A percentile compares a stretch with the other conserved stretches of the same genome.
These are phyloP conservation scores for Cercis canadensis DNA, from an alignment of 306 rosid genomes.

Conservation along the genomic window DNA sequence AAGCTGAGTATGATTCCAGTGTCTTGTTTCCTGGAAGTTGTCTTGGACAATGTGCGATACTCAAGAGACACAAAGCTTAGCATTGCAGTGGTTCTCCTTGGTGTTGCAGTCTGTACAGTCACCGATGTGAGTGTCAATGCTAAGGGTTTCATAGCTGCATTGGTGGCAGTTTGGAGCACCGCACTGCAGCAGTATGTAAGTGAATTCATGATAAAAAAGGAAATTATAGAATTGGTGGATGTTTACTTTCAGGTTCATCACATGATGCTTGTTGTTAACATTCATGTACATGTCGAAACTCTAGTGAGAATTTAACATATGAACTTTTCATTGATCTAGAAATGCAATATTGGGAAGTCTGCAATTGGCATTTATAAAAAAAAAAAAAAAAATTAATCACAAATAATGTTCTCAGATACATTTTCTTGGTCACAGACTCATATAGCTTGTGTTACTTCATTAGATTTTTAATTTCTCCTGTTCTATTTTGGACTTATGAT, in stretches of 20 bases:
- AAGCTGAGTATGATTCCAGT: constrained; percentile 92
- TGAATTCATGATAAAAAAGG: constrained; percentile 35
- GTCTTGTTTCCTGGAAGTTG: constrained; percentile 76
- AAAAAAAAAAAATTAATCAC: no score
- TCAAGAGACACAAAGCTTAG: constrained; percentile 83
- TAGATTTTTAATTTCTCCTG: neutral
- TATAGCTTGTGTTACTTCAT: neutral
- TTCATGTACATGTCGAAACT: neutral
- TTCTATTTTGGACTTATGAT: constrained; percentile 9
- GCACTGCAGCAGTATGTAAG: constrained; percentile 81
- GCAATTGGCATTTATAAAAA: constrained; percentile 10
- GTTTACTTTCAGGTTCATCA: constrained; percentile 15
- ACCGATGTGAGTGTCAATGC: constrained; percentile 80
- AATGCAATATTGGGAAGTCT: constrained; percentile 19
- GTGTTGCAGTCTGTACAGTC: constrained; percentile 89
- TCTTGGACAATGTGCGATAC: constrained; percentile 69
- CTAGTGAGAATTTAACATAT: neutral
- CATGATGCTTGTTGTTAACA: constrained; percentile 9
- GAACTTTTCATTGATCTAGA: constrained; percentile 22
- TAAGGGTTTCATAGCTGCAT: constrained; percentile 77
- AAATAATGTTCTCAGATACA: constrained; percentile 4
- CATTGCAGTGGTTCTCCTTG: constrained; percentile 72
- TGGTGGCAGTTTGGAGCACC: constrained; percentile 83
- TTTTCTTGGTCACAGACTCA: neutral
- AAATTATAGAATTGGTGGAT: constrained; percentile 9